Percentiles rank a stretch among this genome's conserved stretches.
Conservation (phyloP, 1,284 basidiomycete genomes). For the Boletus semigastroideus region DNA sequence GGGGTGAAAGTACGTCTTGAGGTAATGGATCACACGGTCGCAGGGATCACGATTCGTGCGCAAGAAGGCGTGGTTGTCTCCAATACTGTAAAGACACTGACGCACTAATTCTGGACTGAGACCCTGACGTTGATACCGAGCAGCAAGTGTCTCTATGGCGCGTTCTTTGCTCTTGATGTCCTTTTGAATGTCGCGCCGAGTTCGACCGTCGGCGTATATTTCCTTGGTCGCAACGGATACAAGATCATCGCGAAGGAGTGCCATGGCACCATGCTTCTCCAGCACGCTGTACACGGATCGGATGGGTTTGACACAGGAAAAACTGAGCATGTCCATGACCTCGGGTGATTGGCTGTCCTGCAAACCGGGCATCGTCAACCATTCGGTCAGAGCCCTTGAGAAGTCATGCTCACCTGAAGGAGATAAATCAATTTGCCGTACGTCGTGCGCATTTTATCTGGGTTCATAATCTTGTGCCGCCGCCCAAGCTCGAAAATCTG, state of each 20-base stretch:
- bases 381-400: background rate
- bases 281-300: conserved; percentile 67
- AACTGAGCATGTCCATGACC: conserved; percentile 72
- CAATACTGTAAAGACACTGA: conserved; percentile 80
- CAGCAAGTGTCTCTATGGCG: conserved; percentile 70
- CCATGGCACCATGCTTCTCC: conserved; percentile 59
- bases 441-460: conserved; percentile 83
- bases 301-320: conserved; percentile 73
- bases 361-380: conserved; percentile 5
- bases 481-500: conserved; percentile 76
- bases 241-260: conserved; percentile 71
- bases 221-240: conserved; percentile 73
- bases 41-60: conserved; percentile 81
- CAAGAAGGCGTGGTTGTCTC: conserved; percentile 82
- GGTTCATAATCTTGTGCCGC: conserved; percentile 84
- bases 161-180: conserved; percentile 80
- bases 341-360: conserved; percentile 78
- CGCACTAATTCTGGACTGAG: conserved; percentile 63
- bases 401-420: conserved; percentile 56
- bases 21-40: conserved; percentile 72
- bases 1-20: conserved; percentile 75
- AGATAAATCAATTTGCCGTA: conserved; percentile 83
- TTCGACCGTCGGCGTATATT: conserved; percentile 69
- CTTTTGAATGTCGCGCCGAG: conserved; percentile 70
- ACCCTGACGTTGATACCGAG: conserved; percentile 56